phyloP scores from a whole-genome alignment of 1,139 yeast genomes.

The Saccharomyces pastorianus region DNA sequence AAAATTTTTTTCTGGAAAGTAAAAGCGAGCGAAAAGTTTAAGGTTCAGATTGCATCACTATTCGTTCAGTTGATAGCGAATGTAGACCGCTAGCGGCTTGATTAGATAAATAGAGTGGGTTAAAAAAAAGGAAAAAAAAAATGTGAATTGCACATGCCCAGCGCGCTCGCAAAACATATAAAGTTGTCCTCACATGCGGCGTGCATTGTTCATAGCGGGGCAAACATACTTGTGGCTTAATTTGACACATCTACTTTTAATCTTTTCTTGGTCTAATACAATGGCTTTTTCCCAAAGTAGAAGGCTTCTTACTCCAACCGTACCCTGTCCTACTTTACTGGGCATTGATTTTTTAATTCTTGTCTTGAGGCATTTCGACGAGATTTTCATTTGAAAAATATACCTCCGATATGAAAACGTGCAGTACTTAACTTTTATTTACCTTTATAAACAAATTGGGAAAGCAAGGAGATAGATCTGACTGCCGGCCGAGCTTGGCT shows the following conservation, averaged over 20 bases:
- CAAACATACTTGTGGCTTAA: neutral
- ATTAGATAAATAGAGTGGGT: neutral
- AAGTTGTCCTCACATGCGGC: neutral
- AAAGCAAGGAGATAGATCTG: constrained; percentile 10
- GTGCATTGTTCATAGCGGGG: neutral
- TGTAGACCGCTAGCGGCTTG: neutral
- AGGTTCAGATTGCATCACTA: neutral
- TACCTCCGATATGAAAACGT: neutral
- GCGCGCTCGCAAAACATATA: neutral
- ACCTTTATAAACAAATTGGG: constrained; percentile 12
- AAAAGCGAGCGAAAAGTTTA: neutral
- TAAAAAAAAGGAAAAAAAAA: neutral
- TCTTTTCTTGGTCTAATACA: neutral
- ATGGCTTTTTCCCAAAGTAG: neutral
- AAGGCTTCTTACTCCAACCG: neutral
- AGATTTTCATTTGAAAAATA: neutral
- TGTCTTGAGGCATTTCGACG: neutral
- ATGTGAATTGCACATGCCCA: neutral
- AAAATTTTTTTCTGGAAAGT: neutral
- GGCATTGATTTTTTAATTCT: neutral
- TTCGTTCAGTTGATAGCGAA: neutral
- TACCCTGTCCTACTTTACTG: neutral
- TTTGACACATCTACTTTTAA: neutral
- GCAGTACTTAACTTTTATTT: neutral
- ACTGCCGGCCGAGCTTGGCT: constrained; percentile 4